A percentile compares a stretch with the other conserved stretches of the same genome.
Evolutionary conservation across 2,329 filamentous ascomycete genomes (phyloP).

Genomic region (Penicillium sp.): DNA sequence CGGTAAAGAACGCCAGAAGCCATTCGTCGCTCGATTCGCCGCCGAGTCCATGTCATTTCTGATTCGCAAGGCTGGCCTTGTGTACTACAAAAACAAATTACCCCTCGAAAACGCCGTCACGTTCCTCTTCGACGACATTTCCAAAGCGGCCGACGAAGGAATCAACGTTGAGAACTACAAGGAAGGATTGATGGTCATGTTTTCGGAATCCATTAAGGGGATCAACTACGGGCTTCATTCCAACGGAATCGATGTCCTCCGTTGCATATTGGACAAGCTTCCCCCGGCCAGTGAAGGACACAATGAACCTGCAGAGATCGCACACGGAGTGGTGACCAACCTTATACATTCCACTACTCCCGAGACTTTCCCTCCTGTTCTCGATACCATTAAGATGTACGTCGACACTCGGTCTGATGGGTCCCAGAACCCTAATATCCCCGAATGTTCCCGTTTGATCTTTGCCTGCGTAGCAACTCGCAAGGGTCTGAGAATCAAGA

Average conservation of each 20-base stretch:
- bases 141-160: slow-evolving; percentile 29
- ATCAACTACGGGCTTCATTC: slow-evolving; percentile 59
- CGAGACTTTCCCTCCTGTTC: slow-evolving; percentile 69
- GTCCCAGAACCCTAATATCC: slow-evolving; percentile 40
- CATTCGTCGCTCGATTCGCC: slow-evolving; percentile 85
- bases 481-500: slow-evolving; percentile 68
- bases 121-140: slow-evolving; percentile 69
- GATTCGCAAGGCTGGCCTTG: slow-evolving; percentile 79
- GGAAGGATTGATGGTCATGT: slow-evolving; percentile 86
- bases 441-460: slow-evolving; percentile 38
- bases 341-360: slow-evolving; percentile 76
- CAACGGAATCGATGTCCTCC: slow-evolving; percentile 53
- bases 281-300: slow-evolving; percentile 29
- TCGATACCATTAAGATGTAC: slow-evolving; percentile 60
- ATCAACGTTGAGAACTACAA: slow-evolving; percentile 61
- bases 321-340: slow-evolving; percentile 74
- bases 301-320: slow-evolving; percentile 51
- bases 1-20: slow-evolving; percentile 76
- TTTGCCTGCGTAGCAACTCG: slow-evolving; percentile 74
- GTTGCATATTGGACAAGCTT: slow-evolving; percentile 47
- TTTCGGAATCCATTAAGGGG: slow-evolving; percentile 74
- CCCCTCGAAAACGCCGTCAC: slow-evolving; percentile 69
- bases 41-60: slow-evolving; percentile 95
- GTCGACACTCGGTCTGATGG: slow-evolving; percentile 35
- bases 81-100: slow-evolving; percentile 68